phyloP scores from a whole-genome alignment of 2,329 filamentous ascomycete genomes.

The Sporothrix luriei region DNA sequence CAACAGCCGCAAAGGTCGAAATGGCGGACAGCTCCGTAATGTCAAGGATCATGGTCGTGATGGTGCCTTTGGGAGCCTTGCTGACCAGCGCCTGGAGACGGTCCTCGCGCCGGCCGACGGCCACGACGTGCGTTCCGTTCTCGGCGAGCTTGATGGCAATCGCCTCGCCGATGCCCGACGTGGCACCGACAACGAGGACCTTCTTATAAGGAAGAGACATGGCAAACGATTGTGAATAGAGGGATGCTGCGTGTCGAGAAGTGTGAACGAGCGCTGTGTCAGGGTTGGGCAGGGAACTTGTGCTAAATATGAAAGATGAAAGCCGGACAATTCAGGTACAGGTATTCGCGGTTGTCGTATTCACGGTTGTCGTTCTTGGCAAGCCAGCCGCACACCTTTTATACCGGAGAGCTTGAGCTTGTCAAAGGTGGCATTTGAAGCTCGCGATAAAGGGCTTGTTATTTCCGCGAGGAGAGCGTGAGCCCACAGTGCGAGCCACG shows the following conservation, averaged over 20 bases:
- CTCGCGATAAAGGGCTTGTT: constrained; percentile 1
- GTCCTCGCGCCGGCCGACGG: constrained; percentile 52
- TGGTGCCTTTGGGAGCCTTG: constrained; percentile 29
- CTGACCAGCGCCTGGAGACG: constrained; percentile 47
- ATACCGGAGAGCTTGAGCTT: background rate
- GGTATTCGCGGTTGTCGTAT: background rate
- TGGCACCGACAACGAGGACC: constrained; percentile 55
- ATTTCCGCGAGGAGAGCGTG: background rate
- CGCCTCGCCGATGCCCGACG: constrained; percentile 53
- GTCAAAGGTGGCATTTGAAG: background rate
- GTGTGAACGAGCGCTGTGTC: background rate
- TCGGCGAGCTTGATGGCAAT: constrained; percentile 46
- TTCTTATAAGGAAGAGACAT: constrained; percentile 48
- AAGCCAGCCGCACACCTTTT: background rate
- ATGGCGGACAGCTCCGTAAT: constrained; percentile 47
- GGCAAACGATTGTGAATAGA: background rate
- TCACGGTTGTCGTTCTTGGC: background rate
- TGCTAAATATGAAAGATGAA: background rate
- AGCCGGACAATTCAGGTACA: background rate
- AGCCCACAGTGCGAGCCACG: background rate
- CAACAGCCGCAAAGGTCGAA: constrained; percentile 40
- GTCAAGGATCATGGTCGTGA: constrained; percentile 46
- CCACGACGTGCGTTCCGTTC: constrained; percentile 49
- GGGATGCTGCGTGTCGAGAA: background rate
- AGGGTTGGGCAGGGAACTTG: background rate